Conservation (phyloP, 2,329 filamentous ascomycete genomes). For the Plenodomus tracheiphilus region DNA sequence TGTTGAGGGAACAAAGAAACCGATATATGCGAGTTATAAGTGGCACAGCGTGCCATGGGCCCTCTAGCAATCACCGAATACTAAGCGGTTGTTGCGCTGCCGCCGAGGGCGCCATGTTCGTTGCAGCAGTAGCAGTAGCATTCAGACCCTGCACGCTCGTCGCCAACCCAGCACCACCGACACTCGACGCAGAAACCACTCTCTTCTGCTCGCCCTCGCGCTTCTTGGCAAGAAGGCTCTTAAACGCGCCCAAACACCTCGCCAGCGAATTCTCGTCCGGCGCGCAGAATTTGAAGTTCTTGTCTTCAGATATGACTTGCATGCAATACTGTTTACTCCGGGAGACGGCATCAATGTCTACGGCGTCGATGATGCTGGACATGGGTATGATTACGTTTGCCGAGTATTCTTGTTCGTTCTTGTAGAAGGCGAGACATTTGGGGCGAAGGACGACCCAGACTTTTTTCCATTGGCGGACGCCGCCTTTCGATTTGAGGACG, state of each 20-base stretch:
- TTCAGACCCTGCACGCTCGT: neutral
- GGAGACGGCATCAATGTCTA: slow-evolving; percentile 87
- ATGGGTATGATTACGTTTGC: slow-evolving; percentile 81
- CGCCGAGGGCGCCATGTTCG: neutral
- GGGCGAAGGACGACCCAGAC: slow-evolving; percentile 90
- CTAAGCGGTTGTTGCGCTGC: neutral
- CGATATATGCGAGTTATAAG: too few species aligned
- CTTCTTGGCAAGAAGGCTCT: slow-evolving; percentile 77
- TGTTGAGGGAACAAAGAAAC: too few species aligned
- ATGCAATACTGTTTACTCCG: slow-evolving; percentile 84
- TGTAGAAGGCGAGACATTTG: slow-evolving; percentile 85
- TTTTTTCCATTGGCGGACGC: slow-evolving; percentile 91
- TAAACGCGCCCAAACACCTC: slow-evolving; percentile 86
- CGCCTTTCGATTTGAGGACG: slow-evolving; percentile 78
- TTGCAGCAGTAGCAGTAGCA: neutral
- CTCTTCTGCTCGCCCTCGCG: slow-evolving; percentile 53
- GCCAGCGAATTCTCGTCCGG: slow-evolving; percentile 80
- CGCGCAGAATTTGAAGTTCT: slow-evolving; percentile 58
- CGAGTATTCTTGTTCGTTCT: slow-evolving; percentile 87
- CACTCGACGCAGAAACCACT: neutral
- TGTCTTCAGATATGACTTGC: slow-evolving; percentile 93
- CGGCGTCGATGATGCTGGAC: slow-evolving; percentile 79
- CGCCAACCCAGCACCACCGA: neutral
- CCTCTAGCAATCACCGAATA: neutral
- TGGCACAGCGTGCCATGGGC: too few species aligned